A percentile compares a stretch with the other conserved stretches of the same genome.
Conservation (phyloP, 768 basidiomycete genomes). For the Galerina sulciceps region DNA sequence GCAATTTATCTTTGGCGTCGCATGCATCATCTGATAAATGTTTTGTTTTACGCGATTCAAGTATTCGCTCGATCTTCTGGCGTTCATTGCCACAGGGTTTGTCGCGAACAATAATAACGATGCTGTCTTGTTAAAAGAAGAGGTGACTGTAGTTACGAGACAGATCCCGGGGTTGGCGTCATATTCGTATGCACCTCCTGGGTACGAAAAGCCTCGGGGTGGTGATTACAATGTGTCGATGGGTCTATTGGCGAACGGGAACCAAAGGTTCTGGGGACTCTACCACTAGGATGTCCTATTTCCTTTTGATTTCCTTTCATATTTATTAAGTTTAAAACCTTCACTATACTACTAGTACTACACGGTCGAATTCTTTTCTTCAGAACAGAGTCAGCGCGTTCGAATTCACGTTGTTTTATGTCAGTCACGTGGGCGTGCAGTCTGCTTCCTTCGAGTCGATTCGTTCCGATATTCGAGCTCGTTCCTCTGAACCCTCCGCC, state of each 20-base stretch:
- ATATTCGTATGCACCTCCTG: slow-evolving; percentile 56
- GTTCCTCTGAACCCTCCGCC: no score
- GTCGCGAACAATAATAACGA: slow-evolving; percentile 9
- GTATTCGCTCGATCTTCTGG: slow-evolving; percentile 50
- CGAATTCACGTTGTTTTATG: no score
- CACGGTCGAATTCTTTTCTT: no score
- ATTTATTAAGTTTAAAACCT: no score
- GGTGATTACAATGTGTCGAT: slow-evolving; percentile 55
- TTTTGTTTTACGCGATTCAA: slow-evolving; percentile 19
- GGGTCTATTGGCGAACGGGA: slow-evolving; percentile 58
- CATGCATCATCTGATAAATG: neutral
- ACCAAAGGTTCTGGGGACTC: slow-evolving; percentile 46
- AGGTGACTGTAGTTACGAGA: slow-evolving; percentile 42
- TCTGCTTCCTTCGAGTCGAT: no score
- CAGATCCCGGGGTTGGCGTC: slow-evolving; percentile 42
- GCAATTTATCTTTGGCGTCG: neutral
- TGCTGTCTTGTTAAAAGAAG: slow-evolving; percentile 37
- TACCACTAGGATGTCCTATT: no score
- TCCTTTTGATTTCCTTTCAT: no score
- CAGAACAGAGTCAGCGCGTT: no score
- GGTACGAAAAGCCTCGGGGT: slow-evolving; percentile 45
- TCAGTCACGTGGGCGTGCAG: no score
- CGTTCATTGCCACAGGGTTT: slow-evolving; percentile 50
- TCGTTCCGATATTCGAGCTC: no score
- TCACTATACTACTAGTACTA: no score